Evolutionary conservation across 768 basidiomycete genomes (phyloP), one percentile per base, ranked within the genome.

Genomic region (Hypsizygus marmoreus): DNA sequence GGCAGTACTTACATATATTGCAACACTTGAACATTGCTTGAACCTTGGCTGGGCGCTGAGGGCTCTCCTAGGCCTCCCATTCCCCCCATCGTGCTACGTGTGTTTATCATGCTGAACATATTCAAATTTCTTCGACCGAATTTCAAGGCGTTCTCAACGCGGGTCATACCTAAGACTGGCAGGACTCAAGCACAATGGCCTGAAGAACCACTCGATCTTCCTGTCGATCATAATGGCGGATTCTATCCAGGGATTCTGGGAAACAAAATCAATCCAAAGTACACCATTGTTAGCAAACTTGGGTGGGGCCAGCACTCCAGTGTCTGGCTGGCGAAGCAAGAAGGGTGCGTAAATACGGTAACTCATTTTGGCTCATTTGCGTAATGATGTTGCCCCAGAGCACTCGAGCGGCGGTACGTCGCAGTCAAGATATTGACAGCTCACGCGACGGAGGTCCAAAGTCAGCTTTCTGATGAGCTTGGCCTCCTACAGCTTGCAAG

Each of bases 281-380:
- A 82, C 60, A 60, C 67, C 13, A 67, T 81, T 45, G 70, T 82
- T 30, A 61, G 80, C 28, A 82, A 82, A 60, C 62, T 82, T 10
- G 82, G 81, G 7, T 77, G 72, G 73, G 76, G 76, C 7, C 65
- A 67, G 41, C 73, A 73, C 54, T 76, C 74, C 11, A 76, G 69
- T 12, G 74, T 76, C 20, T 76, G 75, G 75, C 64, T 75, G 19
- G 73, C 61, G 19, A 56, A 56, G 48, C 65, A 71, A 45, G 44
- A 41, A 47, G 72, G 71, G 48, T 70, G 70, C 43, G 59, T 53
- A 8, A 25, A 33, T 22, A 26, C 19, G 37, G n/a, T 7, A 7
- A 23, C 6, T 22, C 13, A 8, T n/a, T 45, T 25, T 40, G 33
- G 10, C 23, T 29, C 13, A 25, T 36, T 13, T n/a, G n/a, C n/a